Conservation (phyloP, 176 grass and related monocot species). For the Musa acuminata region DNA sequence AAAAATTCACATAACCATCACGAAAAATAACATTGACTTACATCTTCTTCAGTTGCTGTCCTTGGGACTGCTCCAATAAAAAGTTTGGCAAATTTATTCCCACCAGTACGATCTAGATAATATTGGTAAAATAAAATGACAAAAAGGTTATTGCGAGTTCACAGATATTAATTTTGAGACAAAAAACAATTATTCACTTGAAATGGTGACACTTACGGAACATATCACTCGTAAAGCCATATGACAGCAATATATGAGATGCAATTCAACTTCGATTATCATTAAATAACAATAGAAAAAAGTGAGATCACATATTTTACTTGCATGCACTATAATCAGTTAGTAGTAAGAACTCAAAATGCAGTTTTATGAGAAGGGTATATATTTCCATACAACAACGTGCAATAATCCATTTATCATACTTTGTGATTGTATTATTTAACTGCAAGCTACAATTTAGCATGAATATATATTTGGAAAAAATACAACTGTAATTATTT, state of each 20-base stretch:
- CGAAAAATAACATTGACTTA: constrained; percentile 33
- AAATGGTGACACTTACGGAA: background rate
- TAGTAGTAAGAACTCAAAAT: too few relatives aligned
- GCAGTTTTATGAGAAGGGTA: too few relatives aligned
- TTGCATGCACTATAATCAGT: too few relatives aligned
- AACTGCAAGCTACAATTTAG: too few relatives aligned
- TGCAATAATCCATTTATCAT: too few relatives aligned
- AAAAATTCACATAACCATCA: background rate
- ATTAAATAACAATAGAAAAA: too few relatives aligned
- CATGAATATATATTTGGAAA: too few relatives aligned
- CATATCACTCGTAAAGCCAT: background rate
- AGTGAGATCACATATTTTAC: too few relatives aligned
- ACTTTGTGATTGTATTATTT: too few relatives aligned
- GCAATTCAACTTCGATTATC: background rate
- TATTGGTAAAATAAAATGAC: constrained; percentile 12
- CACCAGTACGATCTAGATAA: constrained; percentile 54
- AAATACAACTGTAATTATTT: too few relatives aligned
- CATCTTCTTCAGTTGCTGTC: constrained; percentile 80
- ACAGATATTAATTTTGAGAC: constrained; percentile 9
- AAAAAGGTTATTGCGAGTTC: background rate
- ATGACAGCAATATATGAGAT: background rate
- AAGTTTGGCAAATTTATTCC: constrained; percentile 72
- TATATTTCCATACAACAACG: too few relatives aligned
- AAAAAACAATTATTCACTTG: background rate
- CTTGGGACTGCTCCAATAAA: constrained; percentile 94